Evolutionary conservation across 768 basidiomycete species (phyloP), one percentile per base, ranked within the genome.

Genomic region (Pilatotrama ljubarskyi): DNA sequence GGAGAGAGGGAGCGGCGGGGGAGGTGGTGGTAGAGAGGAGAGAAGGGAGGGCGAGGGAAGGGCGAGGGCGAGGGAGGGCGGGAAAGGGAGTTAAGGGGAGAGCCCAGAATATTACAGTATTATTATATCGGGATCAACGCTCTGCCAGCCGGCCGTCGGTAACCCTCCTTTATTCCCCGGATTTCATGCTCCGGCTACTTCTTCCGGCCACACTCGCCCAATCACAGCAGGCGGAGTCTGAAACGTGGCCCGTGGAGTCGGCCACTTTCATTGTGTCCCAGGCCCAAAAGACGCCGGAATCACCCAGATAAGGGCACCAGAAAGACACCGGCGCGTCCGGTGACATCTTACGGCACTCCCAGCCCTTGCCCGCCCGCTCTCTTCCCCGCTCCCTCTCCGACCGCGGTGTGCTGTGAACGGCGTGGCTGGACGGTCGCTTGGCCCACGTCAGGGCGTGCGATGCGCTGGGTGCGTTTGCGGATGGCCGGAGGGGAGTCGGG

Each of bases 141-240:
- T 29, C 43, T 15, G 35, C 6, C 29, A 26, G 49, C 26, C 51
- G 51, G 51, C 51, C 6, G 38, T 6, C 38, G 38, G 38, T 5
- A 32, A 7, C 6, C 26, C 22, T 36, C 40, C 32, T 57, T 62
- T 53, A 56, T 62, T 62, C 61, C 49, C 61, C 61, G 61, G 61
- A 5, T 48, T 63, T 55, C 56, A 48, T 29, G 42, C 61, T 63
- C 61, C 61, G 61, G 56, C 54, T 51, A 61, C 50, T 61, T 54
- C 46, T 35, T 25, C 60, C 51, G 58, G 51, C 52, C 0, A 42
- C 17, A 14, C 40, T 22, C 54, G 3, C 3, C 49, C 54, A 51
- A 46, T 53, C 35, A 17, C 42, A 40, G 49, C 50, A 18, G 15
- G 40, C 53, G 47, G 38, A 24, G 40, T 17, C 26, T 25, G n/a